Conservation (phyloP, 306 rosid genomes). For the Fragaria iinumae region DNA sequence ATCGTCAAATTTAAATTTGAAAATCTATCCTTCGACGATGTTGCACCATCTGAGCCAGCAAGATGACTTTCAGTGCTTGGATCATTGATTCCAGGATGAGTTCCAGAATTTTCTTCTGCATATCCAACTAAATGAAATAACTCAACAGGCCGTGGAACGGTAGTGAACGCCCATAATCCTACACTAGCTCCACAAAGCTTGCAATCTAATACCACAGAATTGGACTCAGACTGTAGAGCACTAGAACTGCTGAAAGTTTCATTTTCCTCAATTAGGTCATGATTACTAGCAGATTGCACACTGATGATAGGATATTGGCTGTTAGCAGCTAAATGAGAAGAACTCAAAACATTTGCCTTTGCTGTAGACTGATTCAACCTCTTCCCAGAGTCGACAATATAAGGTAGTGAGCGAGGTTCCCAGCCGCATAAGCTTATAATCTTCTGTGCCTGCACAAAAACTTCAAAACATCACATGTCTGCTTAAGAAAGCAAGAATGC, state of each 20-base stretch:
- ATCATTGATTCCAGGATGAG: conserved; percentile 30
- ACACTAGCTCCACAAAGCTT: conserved; percentile 86
- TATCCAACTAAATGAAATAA: conserved; percentile 68
- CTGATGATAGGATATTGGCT: conserved; percentile 28
- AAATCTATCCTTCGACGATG: conserved; percentile 42
- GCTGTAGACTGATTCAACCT: conserved; percentile 40
- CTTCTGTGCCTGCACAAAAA: conserved; percentile 69
- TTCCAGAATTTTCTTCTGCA: conserved; percentile 47
- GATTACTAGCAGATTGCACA: conserved; percentile 31
- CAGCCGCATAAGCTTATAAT: conserved; percentile 85
- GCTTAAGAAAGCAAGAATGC: conserved; percentile 11
- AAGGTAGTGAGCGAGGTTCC: conserved; percentile 81
- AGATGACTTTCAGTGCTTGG: conserved; percentile 31
- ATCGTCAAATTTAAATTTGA: conserved; percentile 69
- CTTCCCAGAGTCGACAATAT: conserved; percentile 57
- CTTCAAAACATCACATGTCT: conserved; percentile 10
- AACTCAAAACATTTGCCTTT: conserved; percentile 26
- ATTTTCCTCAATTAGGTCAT: conserved; percentile 33
- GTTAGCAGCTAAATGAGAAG: conserved; percentile 32
- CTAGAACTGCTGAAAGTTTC: conserved; percentile 36
- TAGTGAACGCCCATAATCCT: conserved; percentile 87
- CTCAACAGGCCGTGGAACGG: conserved; percentile 63
- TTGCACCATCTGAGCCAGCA: conserved; percentile 35
- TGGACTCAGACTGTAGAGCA: conserved; percentile 54
- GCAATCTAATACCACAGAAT: conserved; percentile 85